These are phyloP conservation scores for Zarea fungicola DNA, from an alignment of 2,329 filamentous ascomycete genomes.

Conservation along the genomic window DNA sequence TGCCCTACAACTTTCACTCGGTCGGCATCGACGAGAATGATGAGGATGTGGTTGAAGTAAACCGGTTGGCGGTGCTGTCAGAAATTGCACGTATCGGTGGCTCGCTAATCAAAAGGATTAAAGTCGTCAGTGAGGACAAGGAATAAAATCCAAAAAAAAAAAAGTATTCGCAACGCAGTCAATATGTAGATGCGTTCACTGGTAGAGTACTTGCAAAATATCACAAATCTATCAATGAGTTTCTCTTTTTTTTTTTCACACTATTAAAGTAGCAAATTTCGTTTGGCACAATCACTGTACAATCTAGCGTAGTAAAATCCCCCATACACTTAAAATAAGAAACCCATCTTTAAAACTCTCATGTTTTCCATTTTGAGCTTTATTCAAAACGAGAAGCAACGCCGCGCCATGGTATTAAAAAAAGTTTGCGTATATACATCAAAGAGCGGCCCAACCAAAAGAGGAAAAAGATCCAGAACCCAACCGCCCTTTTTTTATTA, in stretches of 20 bases:
- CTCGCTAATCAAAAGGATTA: slow-evolving; percentile 63
- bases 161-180: not conserved
- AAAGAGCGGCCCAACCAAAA: not conserved
- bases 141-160: not conserved
- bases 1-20: slow-evolving; percentile 54
- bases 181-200: too few relatives aligned
- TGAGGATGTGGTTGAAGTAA: slow-evolving; percentile 52
- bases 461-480: not conserved
- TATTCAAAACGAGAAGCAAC: slow-evolving; percentile 18
- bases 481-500: not conserved
- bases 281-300: not conserved
- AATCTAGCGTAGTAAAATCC: slow-evolving; percentile 1
- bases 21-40: slow-evolving; percentile 24
- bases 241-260: not conserved
- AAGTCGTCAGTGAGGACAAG: slow-evolving; percentile 30
- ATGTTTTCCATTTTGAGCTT: slow-evolving; percentile 4
- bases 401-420: slow-evolving; percentile 33
- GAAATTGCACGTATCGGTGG: slow-evolving; percentile 68
- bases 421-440: slow-evolving; percentile 10
- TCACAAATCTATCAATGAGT: too few relatives aligned
- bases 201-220: too few relatives aligned
- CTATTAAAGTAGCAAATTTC: not conserved
- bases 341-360: slow-evolving; percentile 3
- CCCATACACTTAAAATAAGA: slow-evolving; percentile 9
- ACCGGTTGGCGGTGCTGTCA: slow-evolving; percentile 60